phyloP scores from a whole-genome alignment of 108 stramenopile genomes.

The Epipyxis sp. region DNA sequence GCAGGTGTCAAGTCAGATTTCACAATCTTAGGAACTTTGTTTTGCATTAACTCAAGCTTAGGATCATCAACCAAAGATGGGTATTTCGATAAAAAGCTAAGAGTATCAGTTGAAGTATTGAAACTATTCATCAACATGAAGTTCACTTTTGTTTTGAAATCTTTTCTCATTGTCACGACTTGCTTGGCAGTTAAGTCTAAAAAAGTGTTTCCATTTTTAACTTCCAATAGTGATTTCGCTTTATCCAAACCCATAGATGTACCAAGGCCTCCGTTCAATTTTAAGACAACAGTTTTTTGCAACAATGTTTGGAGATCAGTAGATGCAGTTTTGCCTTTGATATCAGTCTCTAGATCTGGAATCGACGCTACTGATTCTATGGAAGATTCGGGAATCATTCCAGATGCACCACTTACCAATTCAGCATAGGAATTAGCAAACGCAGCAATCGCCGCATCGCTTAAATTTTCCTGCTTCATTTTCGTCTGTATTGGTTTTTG shows the following conservation, averaged over 20 bases:
- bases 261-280: conserved; percentile 98
- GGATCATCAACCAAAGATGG: conserved; percentile 80
- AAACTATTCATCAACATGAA: conserved; percentile 99
- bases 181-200: conserved; percentile 98
- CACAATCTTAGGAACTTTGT: conserved; percentile 97
- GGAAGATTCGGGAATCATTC: conserved; percentile 85
- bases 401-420: conserved; percentile 79
- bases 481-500: conserved; percentile 59
- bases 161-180: conserved; percentile 84
- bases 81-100: conserved; percentile 75
- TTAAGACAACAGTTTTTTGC: conserved; percentile 85
- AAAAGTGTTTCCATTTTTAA: conserved; percentile 96
- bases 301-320: conserved; percentile 59
- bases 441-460: conserved; percentile 70
- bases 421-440: conserved; percentile 57
- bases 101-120: conserved; percentile 88
- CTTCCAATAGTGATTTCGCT: conserved; percentile 92
- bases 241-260: conserved; percentile 99
- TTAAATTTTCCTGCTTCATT: conserved; percentile 82
- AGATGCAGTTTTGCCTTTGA: conserved; percentile 49
- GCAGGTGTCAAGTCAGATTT: conserved; percentile 64
- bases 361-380: conserved; percentile 87
- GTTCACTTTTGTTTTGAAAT: conserved; percentile 81
- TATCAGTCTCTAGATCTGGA: conserved; percentile 66
- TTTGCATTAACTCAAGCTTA: conserved; percentile 96